These are phyloP conservation scores for Cyberlindnera nakhonratchasimensis DNA, from an alignment of 805 yeast genomes.

Conservation along the genomic window DNA sequence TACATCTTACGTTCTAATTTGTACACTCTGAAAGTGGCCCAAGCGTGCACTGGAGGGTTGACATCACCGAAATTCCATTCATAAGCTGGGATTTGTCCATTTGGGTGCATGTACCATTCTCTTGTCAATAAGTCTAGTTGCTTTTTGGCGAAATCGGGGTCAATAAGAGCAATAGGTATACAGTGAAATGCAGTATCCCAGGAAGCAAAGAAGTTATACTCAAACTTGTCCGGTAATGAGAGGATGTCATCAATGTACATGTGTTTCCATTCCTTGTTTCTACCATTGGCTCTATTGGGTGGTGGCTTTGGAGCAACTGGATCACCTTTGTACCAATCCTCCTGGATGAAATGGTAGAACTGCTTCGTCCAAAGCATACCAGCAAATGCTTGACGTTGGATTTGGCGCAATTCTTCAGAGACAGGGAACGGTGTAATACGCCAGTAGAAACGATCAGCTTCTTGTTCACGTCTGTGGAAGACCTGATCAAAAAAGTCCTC, in stretches of 20 bases:
- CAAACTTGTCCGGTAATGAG: conserved; percentile 94
- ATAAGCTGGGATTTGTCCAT: conserved; percentile 96
- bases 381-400: conserved; percentile 92
- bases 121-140: conserved; percentile 83
- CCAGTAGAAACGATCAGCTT: conserved; percentile 93
- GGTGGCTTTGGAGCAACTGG: conserved; percentile 79
- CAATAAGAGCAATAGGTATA: conserved; percentile 88
- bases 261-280: conserved; percentile 88
- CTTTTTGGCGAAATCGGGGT: conserved; percentile 85
- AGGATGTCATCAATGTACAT: conserved; percentile 82
- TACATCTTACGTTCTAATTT: conserved; percentile 84
- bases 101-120: conserved; percentile 98
- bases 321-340: conserved; percentile 86
- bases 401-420: conserved; percentile 70
- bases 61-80: conserved; percentile 96
- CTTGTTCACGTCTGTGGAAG: conserved; percentile 70
- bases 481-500: conserved; percentile 70
- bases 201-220: conserved; percentile 92
- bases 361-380: conserved; percentile 94
- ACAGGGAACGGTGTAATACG: conserved; percentile 81
- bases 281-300: conserved; percentile 74
- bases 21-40: conserved; percentile 87
- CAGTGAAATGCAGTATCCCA: conserved; percentile 98
- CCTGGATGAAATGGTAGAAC: conserved; percentile 80
- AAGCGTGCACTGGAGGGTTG: conserved; percentile 97